Evolutionary conservation across 2,329 filamentous ascomycete genomes (phyloP), one percentile per base, ranked within the genome.

Genomic region (Apiospora pterosperma): DNA sequence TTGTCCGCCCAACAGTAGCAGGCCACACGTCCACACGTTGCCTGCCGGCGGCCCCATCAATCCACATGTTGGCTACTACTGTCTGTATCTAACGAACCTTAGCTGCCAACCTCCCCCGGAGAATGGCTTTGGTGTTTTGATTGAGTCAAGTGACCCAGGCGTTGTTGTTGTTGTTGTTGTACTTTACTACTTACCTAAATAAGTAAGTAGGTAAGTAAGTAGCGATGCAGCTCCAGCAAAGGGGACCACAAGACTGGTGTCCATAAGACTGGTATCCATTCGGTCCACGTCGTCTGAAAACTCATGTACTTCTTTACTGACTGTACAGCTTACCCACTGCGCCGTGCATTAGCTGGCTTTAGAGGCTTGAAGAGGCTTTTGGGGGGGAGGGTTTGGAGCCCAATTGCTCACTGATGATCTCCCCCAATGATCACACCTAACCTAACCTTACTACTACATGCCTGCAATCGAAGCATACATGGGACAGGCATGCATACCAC

Each of bases 351-450:
- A 55, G 48, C 48, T 31, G 34, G 25, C 48, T 28, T 55, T n/a
- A n/a, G n/a, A n/a, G n/a, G n/a, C n/a, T n/a, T n/a, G n/a, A n/a
- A n/a, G n/a, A n/a, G n/a, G n/a, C n/a, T 55, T 55, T 55, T 52
- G 25, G 12, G n/a, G n/a, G n/a, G n/a, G n/a, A n/a, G n/a, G n/a
- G 25, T 55, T 55, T 31, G 48, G 28, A 55, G 48, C 48, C 48
- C 48, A 55, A 55, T 55, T 55, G 48, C 25, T 28, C 48, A 55
- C 48, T 55, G 48, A 55, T 55, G 48, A 55, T 55, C 19, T 34
- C 48, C 48, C 48, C 48, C 48, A 55, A n/a, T 55, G 48, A 55
- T 55, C 48, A 55, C 48, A 55, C 48, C 48, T 55, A 28, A 55
- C 41, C 41, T 42, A 42, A 42, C 23, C 41, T n/a, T 42, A 42